Base-by-base conservation (phyloP, 805 yeast species). In the Ogataea chonburiensis region DNA sequence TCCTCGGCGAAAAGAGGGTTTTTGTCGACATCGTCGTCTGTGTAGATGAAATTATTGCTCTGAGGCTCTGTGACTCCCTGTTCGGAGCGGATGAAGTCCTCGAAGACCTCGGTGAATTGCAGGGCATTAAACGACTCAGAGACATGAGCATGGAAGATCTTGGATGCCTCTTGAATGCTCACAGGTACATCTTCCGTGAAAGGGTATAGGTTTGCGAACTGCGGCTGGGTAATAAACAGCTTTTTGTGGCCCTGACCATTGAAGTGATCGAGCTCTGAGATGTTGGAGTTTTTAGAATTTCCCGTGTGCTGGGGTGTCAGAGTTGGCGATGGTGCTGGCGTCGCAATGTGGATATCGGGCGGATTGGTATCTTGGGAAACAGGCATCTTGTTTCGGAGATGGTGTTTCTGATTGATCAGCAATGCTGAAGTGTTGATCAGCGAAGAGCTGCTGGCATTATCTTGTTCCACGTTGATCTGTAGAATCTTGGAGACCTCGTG, bases 311-410 rank as follows among this genome's bases (percentile, higher is more conserved):
- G 63, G 1, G 85, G 83, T 2, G 77, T 68, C 12, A 70, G 54
- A 0, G 84, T 80, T 0, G 95, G 95, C 0, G 95, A 85, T 3
- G 95, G 93, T 1, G 83, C 84, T 0, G 95, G 96, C 0, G 96
- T 86, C 0, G 96, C 89, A 8, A 87, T 71, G 55, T 84, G 89
- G 5, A 81, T 64, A 5, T 63, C 61, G 44, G 56, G 75, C 29
- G 47, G 63, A 15, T 35, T 32, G 14, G 24, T 20, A 15, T 20
- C 36, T n/a, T 34, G 44, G 64, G 67, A 67, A 56, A 64, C 49
- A 52, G 68, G 37, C 45, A 57, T 32, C 53, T 49, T 49, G 47
- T 63, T 34, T 47, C 60, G 46, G 14, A 59, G 42, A 38, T 45
- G 50, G 34, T 55, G 60, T 25, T 58, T 61, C 26, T 59, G 63